Conservation (phyloP, 2,329 filamentous ascomycete species). For the Alternaria sp. region DNA sequence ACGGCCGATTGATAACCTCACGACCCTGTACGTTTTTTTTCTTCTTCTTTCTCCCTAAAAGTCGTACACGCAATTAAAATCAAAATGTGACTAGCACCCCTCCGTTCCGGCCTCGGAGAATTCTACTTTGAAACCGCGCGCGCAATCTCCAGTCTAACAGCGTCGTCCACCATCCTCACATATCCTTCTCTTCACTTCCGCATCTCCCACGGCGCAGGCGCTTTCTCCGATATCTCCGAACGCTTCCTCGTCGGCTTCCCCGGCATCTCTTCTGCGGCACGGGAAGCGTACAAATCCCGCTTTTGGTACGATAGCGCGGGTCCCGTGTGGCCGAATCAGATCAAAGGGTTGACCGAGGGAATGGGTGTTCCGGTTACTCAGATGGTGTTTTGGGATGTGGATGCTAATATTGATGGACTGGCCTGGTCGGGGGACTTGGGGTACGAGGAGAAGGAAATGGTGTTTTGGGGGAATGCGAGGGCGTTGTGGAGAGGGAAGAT, state of each 20-base stretch:
- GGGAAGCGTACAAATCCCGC: slow-evolving; percentile 41
- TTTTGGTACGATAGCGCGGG: slow-evolving; percentile 53
- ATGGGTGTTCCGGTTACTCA: slow-evolving; percentile 42
- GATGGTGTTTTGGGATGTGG: slow-evolving; percentile 50
- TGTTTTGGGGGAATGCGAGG: slow-evolving; percentile 42
- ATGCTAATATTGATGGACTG: slow-evolving; percentile 45
- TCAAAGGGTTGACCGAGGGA: slow-evolving; percentile 48
- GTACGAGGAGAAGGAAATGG: slow-evolving; percentile 35
- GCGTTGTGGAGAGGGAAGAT: slow-evolving; percentile 41
- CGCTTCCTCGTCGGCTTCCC: slow-evolving; percentile 49
- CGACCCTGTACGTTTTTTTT: slow-evolving; percentile 42
- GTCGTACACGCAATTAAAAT: neutral
- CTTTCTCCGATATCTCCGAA: slow-evolving; percentile 49
- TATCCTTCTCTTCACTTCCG: slow-evolving; percentile 47
- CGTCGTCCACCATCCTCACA: slow-evolving; percentile 37
- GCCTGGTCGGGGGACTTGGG: slow-evolving; percentile 34
- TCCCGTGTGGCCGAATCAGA: slow-evolving; percentile 49
- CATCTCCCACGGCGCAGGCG: slow-evolving; percentile 49
- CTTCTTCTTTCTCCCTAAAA: neutral
- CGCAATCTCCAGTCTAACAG: slow-evolving; percentile 47
- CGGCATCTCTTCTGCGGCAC: slow-evolving; percentile 31
- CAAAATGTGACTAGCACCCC: slow-evolving; percentile 33
- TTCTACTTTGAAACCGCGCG: slow-evolving; percentile 52
- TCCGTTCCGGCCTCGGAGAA: slow-evolving; percentile 48
- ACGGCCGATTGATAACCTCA: slow-evolving; percentile 37